Conservation (phyloP, 805 yeast species). For the Cyberlindnera mississippiensis region DNA sequence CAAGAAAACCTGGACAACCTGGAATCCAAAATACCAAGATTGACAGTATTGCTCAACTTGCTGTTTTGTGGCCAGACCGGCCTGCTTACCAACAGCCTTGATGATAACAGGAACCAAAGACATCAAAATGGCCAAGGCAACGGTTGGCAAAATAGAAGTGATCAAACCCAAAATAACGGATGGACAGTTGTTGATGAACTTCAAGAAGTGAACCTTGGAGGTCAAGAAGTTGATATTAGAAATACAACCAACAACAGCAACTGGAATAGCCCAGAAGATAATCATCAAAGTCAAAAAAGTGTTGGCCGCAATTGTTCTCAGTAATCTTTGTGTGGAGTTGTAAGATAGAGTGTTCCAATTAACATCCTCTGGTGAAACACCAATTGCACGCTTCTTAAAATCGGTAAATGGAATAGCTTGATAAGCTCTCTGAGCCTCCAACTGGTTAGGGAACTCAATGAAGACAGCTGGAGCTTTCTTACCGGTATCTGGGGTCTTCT, state of each 20-base stretch:
- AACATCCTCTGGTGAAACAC: slow-evolving; percentile 76
- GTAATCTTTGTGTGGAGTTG: slow-evolving; percentile 50
- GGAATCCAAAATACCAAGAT: slow-evolving; percentile 85
- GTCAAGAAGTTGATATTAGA: slow-evolving; percentile 81
- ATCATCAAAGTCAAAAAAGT: slow-evolving; percentile 63
- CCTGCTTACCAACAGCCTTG: slow-evolving; percentile 65
- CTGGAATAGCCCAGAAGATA: slow-evolving; percentile 94
- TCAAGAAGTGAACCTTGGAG: slow-evolving; percentile 65
- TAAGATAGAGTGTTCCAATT: slow-evolving; percentile 76
- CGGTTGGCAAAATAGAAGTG: slow-evolving; percentile 83
- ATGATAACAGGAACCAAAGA: slow-evolving; percentile 81
- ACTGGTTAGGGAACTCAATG: slow-evolving; percentile 70
- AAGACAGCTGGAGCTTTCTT: slow-evolving; percentile 58
- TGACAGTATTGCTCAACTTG: slow-evolving; percentile 80
- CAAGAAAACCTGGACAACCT: slow-evolving; percentile 83
- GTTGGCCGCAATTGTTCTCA: slow-evolving; percentile 55
- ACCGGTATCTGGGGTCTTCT: slow-evolving; percentile 41
- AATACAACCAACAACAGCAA: slow-evolving; percentile 93
- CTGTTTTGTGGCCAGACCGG: slow-evolving; percentile 71
- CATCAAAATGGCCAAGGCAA: slow-evolving; percentile 79
- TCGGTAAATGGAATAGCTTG: slow-evolving; percentile 67
- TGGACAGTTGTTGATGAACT: slow-evolving; percentile 76
- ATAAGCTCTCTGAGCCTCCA: slow-evolving; percentile 83
- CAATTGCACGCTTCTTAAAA: slow-evolving; percentile 45
- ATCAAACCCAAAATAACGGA: slow-evolving; percentile 67